Evolutionary conservation across 306 rosid genomes (phyloP), one percentile per base, ranked within the genome.

Genomic region (Quercus parvula): DNA sequence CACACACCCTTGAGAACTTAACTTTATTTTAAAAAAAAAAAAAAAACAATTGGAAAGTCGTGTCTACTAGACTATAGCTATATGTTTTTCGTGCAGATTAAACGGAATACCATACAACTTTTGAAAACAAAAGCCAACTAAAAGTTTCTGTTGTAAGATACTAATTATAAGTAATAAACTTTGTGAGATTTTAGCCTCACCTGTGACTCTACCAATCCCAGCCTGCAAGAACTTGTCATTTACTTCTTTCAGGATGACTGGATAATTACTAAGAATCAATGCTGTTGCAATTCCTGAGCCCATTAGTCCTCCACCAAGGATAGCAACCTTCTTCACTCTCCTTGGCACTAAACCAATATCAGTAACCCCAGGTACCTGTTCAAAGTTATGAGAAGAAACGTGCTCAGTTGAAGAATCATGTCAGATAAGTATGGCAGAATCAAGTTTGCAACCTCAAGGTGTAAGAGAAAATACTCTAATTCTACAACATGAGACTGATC

Each of bases 211-310:
- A 64, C 83, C 85, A 64, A 93, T 15, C 76, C 99, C 99, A 44
- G 96, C 96, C 86, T 91, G 90, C 92, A 96, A 87, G 84, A 91
- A 90, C 80, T 93, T 93, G 22, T 90, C 86, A 51, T 90, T 93
- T 70, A 96, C 96, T 89, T 96, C 99, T 85, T 96, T 93, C 83
- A 96, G 85, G 80, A 93, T 86, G 80, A 96, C 98, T 46, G 90
- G 88, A 73, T 89, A 93, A 82, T 82, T 82, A 73, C 98, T 88
- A 74, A 89, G 91, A 81, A 96, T 63, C 86, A 96, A 85, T 38
- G 94, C 90, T 17, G 99, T 96, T 27, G 96, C 94, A 80, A 96
- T 96, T 82, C 98, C 99, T 79, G 99, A 96, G 78, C 99, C 99
- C 99, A 93, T 96, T 67, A 96, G 79, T 70, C 99, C 99, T 61